phyloP scores from a whole-genome alignment of 2,329 filamentous ascomycete genomes.

The Atkinsonella hypoxylon region DNA sequence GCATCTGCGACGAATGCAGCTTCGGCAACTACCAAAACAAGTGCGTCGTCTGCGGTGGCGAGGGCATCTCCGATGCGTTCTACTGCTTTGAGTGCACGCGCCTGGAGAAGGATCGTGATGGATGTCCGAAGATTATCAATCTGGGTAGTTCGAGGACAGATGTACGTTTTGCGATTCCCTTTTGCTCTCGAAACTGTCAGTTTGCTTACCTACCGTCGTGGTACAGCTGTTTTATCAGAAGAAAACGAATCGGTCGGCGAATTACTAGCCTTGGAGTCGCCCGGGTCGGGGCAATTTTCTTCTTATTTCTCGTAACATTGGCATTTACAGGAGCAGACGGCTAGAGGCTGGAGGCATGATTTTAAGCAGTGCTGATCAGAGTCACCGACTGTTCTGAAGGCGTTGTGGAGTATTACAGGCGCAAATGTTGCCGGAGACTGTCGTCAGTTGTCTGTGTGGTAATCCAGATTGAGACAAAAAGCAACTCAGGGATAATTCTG shows the following conservation, averaged over 20 bases:
- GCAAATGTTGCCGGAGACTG: too few species aligned
- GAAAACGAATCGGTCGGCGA: slow-evolving; percentile 48
- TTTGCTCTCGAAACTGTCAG: neutral
- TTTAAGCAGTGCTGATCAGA: neutral
- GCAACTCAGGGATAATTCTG: neutral
- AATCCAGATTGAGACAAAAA: too few species aligned
- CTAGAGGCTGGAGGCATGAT: neutral
- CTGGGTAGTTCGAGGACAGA: slow-evolving; percentile 91
- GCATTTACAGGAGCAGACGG: neutral
- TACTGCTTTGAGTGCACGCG: slow-evolving; percentile 99
- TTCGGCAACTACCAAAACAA: slow-evolving; percentile 99
- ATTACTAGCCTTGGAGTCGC: slow-evolving; percentile 39
- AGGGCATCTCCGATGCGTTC: slow-evolving; percentile 95
- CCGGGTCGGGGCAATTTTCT: slow-evolving; percentile 31
- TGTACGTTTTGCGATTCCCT: slow-evolving; percentile 35
- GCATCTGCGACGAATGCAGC: slow-evolving; percentile 98
- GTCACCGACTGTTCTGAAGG: too few species aligned
- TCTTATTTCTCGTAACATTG: neutral
- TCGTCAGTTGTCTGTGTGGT: too few species aligned
- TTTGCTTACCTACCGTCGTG: neutral
- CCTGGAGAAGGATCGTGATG: slow-evolving; percentile 91
- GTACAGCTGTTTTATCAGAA: slow-evolving; percentile 51
- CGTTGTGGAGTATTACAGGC: too few species aligned
- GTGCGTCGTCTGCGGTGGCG: slow-evolving; percentile 95
- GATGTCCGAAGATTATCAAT: slow-evolving; percentile 99